Conservation (phyloP, 1,284 basidiomycete species). For the Fomitiporia mediterranea region DNA sequence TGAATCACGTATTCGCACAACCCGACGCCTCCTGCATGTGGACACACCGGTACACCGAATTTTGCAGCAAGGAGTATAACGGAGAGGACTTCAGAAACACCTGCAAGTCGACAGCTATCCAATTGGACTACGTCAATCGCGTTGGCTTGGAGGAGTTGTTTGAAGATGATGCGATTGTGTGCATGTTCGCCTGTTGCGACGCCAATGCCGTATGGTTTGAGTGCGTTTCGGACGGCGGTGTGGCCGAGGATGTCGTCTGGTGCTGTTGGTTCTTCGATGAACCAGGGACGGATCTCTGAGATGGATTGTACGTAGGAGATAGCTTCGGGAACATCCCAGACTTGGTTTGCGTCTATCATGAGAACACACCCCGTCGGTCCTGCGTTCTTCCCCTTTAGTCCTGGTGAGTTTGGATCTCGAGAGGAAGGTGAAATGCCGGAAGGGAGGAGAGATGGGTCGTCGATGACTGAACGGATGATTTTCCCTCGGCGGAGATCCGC, state of each 20-base stretch:
- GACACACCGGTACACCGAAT: constrained; percentile 87
- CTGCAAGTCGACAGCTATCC: constrained; percentile 89
- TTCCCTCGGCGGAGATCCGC: constrained; percentile 84
- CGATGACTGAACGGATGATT: constrained; percentile 91
- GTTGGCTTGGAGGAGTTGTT: constrained; percentile 89
- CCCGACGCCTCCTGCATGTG: constrained; percentile 94
- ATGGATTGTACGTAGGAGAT: constrained; percentile 87
- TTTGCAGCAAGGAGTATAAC: constrained; percentile 95
- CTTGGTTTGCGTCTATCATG: constrained; percentile 97
- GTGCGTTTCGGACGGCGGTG: constrained; percentile 72
- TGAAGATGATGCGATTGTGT: constrained; percentile 96
- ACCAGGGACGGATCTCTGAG: constrained; percentile 87
- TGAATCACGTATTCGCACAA: constrained; percentile 93
- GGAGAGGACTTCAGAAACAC: constrained; percentile 89
- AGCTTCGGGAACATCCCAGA: constrained; percentile 93
- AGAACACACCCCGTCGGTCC: constrained; percentile 90
- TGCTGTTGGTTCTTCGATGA: constrained; percentile 94
- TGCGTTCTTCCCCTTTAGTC: constrained; percentile 82
- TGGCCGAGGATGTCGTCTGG: constrained; percentile 89
- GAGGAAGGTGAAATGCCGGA: constrained; percentile 42
- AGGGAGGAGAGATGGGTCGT: constrained; percentile 76
- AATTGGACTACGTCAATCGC: constrained; percentile 97
- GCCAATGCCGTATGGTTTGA: constrained; percentile 82
- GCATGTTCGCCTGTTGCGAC: constrained; percentile 97
- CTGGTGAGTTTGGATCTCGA: constrained; percentile 64